Base-by-base conservation (phyloP, 495 filamentous ascomycete species). In the Neurospora sp. region DNA sequence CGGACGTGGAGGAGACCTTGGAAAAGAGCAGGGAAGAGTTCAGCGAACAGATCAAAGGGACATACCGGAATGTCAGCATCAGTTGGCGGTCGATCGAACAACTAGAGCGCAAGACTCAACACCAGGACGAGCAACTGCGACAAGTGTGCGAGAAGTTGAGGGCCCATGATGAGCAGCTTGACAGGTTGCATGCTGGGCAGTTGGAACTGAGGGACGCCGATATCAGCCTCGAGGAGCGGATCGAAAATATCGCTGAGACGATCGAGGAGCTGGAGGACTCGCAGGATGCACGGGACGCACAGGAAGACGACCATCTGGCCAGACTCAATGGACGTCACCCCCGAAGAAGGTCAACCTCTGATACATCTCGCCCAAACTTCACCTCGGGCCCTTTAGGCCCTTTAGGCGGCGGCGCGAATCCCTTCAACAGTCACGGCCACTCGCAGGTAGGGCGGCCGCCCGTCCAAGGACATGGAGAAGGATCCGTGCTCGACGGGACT, bases 121-220 rank as follows among this genome's bases (percentile, higher is more conserved):
- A 85, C 70, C 77, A 85, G n/a, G 85, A 86, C 31, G 82, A 84
- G 39, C 84, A 83, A 39, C 77, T 86, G 72, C 78, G 85, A 70
- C 78, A 80, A 37, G 79, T 87, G 49, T 83, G 83, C 31, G 84
- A 84, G 73, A 83, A 82, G 62, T 75, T 86, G 14, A 78, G 83
- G 42, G 74, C 75, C 49, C 81, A 84, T 40, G 79, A 83, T 75
- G 80, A 83, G 37, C 77, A 82, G 72, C 72, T 87, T 40, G 82
- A 84, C 42, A 74, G 81, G 69, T 75, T 88, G n/a, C 74, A 78
- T 8, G 82, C 83, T 37, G 79, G 82, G 20, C 77, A 87, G 35
- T 78, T 86, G 71, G 84, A 87, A 49, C 80, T 87, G 49, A 80
- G 84, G 39, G 86, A 88, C 74, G 86, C 85, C 72, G 84, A 85